Percentiles rank a stretch among this genome's conserved stretches.
These are phyloP conservation scores for Sporothrix luriei DNA, from an alignment of 2,329 filamentous ascomycete species.

Conservation along the genomic window DNA sequence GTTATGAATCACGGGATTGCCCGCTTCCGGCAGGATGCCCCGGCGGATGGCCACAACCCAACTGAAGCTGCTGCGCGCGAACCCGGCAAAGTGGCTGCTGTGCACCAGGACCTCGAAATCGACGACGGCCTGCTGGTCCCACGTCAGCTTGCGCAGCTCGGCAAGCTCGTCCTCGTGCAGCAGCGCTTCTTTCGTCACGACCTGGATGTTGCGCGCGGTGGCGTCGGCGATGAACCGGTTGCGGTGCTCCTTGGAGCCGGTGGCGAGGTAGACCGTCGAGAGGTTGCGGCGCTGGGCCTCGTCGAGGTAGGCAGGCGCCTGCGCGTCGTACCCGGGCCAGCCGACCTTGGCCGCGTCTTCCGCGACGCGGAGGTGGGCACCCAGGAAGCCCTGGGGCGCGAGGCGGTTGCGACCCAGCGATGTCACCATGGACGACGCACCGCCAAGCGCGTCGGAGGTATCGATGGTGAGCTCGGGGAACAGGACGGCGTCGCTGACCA, in stretches of 20 bases:
- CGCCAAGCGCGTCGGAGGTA: neutral
- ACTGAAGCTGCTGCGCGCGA: slow-evolving; percentile 33
- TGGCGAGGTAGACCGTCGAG: slow-evolving; percentile 15
- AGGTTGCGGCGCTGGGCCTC: slow-evolving; percentile 36
- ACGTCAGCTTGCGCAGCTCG: slow-evolving; percentile 42
- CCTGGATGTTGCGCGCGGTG: slow-evolving; percentile 34
- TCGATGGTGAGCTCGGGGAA: slow-evolving; percentile 26
- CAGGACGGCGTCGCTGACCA: slow-evolving; percentile 28
- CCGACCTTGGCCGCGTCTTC: slow-evolving; percentile 42
- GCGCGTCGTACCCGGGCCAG: slow-evolving; percentile 45
- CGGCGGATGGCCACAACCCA: slow-evolving; percentile 32
- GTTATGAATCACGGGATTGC: slow-evolving; percentile 11
- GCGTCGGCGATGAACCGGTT: slow-evolving; percentile 3
- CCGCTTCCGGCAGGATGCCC: slow-evolving; percentile 31
- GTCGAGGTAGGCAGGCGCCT: slow-evolving; percentile 45
- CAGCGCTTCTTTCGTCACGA: slow-evolving; percentile 40
- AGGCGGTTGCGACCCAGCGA: slow-evolving; percentile 22
- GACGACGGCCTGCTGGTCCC: slow-evolving; percentile 37
- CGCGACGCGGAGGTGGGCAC: slow-evolving; percentile 46
- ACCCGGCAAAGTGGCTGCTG: slow-evolving; percentile 32
- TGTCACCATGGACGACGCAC: slow-evolving; percentile 9
- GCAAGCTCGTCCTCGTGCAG: slow-evolving; percentile 41
- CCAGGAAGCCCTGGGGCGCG: slow-evolving; percentile 41
- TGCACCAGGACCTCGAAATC: slow-evolving; percentile 33
- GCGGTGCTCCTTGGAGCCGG: slow-evolving; percentile 14